These are phyloP conservation scores for Epicoccum nigrum DNA, from an alignment of 2,329 filamentous ascomycete species.

Conservation along the genomic window DNA sequence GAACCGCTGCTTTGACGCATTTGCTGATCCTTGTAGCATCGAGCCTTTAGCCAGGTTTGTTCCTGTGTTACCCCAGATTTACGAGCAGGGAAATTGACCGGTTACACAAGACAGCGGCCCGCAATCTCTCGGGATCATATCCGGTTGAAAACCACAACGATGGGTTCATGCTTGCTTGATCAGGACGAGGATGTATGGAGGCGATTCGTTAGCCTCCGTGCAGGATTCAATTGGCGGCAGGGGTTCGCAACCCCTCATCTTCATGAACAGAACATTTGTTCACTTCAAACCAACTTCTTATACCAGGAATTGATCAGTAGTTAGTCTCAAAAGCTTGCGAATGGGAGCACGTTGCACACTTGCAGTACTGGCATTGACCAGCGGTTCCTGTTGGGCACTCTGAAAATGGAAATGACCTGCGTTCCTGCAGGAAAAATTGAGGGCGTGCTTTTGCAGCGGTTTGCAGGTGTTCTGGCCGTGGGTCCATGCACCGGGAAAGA, in stretches of 20 bases:
- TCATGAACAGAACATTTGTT: no score
- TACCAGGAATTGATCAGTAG: no score
- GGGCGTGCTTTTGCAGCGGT: slow-evolving; percentile 9
- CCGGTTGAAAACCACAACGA: neutral
- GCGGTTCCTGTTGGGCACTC: neutral
- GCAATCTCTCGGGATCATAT: neutral
- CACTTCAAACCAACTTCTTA: no score
- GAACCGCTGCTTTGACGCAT: neutral
- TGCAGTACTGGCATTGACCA: no score
- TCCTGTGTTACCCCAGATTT: neutral
- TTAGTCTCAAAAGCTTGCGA: no score
- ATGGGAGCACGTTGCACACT: no score
- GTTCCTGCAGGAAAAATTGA: slow-evolving; percentile 3
- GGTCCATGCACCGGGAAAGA: no score
- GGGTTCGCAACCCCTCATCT: neutral
- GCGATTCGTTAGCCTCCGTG: no score
- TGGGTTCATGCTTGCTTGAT: neutral
- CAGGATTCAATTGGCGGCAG: neutral
- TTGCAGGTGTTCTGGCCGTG: slow-evolving; percentile 5
- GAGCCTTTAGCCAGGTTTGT: neutral
- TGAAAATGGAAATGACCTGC: neutral
- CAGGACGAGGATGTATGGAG: neutral
- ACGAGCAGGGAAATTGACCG: neutral
- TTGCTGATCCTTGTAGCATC: neutral
- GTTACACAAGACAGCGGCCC: neutral